Percentiles rank a stretch among this genome's conserved stretches.
phyloP scores from a whole-genome alignment of 2,329 filamentous ascomycete species.

The Teratosphaeria pseudoeucalypti region DNA sequence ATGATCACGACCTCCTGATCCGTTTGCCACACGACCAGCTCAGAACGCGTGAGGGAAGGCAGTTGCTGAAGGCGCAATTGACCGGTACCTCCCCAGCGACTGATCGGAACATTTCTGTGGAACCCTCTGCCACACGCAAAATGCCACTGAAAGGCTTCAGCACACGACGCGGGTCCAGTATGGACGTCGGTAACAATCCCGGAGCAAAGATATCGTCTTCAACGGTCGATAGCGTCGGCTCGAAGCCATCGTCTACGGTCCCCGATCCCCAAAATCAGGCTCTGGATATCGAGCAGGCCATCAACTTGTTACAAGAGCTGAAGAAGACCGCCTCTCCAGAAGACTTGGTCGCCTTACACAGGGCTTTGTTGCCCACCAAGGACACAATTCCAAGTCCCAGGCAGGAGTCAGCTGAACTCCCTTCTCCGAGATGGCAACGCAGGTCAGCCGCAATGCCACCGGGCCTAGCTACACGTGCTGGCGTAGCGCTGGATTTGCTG shows the following conservation, averaged over 20 bases:
- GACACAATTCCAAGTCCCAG: constrained; percentile 9
- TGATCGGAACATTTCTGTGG: constrained; percentile 3
- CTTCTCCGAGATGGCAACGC: constrained; percentile 1
- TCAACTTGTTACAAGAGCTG: constrained; percentile 36
- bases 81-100: constrained; percentile 9
- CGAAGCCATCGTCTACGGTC: constrained; percentile 18
- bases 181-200: constrained; percentile 4
- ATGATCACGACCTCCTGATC: neutral
- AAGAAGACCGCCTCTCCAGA: constrained; percentile 39
- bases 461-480: constrained; percentile 16
- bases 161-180: constrained; percentile 2
- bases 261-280: constrained; percentile 17
- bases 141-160: constrained; percentile 7
- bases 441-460: constrained; percentile 10
- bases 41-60: constrained; percentile 5
- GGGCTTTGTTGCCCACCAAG: constrained; percentile 26
- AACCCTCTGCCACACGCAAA: neutral
- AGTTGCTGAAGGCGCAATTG: constrained; percentile 11
- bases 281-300: constrained; percentile 36
- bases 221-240: constrained; percentile 9
- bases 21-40: constrained; percentile 8
- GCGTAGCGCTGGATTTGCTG: constrained; percentile 19
- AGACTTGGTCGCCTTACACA: constrained; percentile 34
- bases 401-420: constrained; percentile 1
- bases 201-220: constrained; percentile 9